Base-by-base conservation (phyloP, 148 eudicot species). In the Vaccinium corymbosum region DNA sequence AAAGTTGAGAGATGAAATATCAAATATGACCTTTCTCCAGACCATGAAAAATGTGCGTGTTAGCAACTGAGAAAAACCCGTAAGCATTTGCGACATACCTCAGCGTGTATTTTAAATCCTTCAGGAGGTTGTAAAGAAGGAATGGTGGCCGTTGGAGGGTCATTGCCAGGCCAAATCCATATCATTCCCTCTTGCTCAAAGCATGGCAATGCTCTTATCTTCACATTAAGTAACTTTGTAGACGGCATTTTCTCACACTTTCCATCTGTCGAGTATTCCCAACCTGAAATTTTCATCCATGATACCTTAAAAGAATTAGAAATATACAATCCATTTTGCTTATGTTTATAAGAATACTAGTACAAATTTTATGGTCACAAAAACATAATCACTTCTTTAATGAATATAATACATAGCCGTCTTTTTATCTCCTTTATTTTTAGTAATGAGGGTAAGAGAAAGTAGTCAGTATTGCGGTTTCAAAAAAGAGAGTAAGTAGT, bases 171-270 rank as follows among this genome's bases (percentile, higher is more conserved):
- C 99, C 98, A 97, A 87, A 97, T 89, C 99, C 99, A 97, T 86
- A 97, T 89, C 94, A 97, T 90, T 35, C 99, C 99, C 81, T 93
- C 98, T 83, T 93, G 92, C 89, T 97, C 99, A 84, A 92, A 92
- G 89, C 99, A 97, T 5, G 95, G 99, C 73, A 97, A 75, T 59
- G 99, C 88, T 80, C 86, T 94, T 84, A 97, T 91, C 82, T 92
- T 91, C 53, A 92, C 94, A 83, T 97, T 91, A 81, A 92, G 80
- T 59, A 91, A 86, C 87, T 87, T 89, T 2, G 99, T 97, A 19
- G 99, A 97, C 50, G 99, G 99, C 99, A 97, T 94, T 88, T 93
- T 97, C 91, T 93, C 95, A 82, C 99, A 97, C 81, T 92, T 97
- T 72, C 99, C 99, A 84, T 94, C 98, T n/a, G 97, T 93, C 13